phyloP scores from a whole-genome alignment of 2,329 filamentous ascomycete genomes.

The Alternaria sp. region DNA sequence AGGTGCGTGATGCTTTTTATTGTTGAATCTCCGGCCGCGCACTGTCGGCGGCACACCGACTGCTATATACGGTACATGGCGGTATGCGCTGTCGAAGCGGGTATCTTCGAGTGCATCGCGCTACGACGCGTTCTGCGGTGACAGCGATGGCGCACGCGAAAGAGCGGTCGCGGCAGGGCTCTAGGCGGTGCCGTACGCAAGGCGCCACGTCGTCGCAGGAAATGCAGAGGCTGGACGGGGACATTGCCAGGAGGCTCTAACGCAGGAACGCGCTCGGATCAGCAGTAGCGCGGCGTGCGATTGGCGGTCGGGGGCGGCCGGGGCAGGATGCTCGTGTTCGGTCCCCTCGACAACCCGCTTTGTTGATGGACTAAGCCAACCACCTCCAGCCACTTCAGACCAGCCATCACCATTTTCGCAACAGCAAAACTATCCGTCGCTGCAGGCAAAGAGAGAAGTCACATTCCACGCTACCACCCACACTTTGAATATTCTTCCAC shows the following conservation, averaged over 20 bases:
- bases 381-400: slow-evolving; percentile 34
- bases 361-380: slow-evolving; percentile 21
- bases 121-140: slow-evolving; percentile 3
- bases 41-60: slow-evolving; percentile 2
- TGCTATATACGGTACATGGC: slow-evolving; percentile 1
- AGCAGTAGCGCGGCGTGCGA: slow-evolving; percentile 15
- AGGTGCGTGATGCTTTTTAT: not conserved
- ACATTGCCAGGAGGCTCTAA: slow-evolving; percentile 20
- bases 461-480: slow-evolving; percentile 47
- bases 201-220: slow-evolving; percentile 34
- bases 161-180: slow-evolving; percentile 17
- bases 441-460: slow-evolving; percentile 37
- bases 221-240: slow-evolving; percentile 34
- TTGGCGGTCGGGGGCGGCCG: slow-evolving; percentile 24
- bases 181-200: slow-evolving; percentile 16
- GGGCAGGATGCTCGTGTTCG: slow-evolving; percentile 29
- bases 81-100: slow-evolving; percentile 13
- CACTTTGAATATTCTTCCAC: slow-evolving; percentile 25
- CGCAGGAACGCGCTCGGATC: slow-evolving; percentile 33
- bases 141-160: slow-evolving; percentile 1
- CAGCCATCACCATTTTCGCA: slow-evolving; percentile 43
- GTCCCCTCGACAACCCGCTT: slow-evolving; percentile 24
- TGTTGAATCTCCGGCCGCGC: not conserved
- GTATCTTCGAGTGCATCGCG: not conserved
- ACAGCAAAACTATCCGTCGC: slow-evolving; percentile 41